These are phyloP conservation scores for Cubamyces sp. DNA, from an alignment of 768 basidiomycete genomes.

Conservation along the genomic window DNA sequence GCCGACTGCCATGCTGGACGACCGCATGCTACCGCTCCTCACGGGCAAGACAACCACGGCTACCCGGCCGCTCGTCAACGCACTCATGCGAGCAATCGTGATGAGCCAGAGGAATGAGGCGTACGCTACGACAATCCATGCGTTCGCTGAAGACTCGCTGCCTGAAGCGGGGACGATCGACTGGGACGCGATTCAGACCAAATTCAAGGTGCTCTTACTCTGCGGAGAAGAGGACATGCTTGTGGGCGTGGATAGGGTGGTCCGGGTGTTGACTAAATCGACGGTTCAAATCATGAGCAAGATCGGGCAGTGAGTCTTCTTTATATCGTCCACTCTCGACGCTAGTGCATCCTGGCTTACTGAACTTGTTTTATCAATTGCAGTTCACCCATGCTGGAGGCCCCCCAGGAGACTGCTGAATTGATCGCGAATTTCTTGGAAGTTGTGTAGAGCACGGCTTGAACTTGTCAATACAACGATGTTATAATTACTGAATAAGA, in stretches of 20 bases:
- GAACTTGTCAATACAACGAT: no score
- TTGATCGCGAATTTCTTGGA: no score
- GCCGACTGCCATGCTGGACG: background rate
- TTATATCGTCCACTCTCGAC: no score
- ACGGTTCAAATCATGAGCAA: background rate
- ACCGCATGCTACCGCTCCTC: background rate
- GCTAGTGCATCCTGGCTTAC: no score
- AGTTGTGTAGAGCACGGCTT: no score
- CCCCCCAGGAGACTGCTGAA: no score
- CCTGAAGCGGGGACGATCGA: background rate
- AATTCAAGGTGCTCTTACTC: background rate
- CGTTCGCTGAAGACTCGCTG: background rate
- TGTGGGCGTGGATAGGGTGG: background rate
- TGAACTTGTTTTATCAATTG: no score
- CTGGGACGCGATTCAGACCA: conserved; percentile 3
- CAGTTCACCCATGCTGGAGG: no score
- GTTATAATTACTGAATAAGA: no score
- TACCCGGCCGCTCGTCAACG: conserved; percentile 3
- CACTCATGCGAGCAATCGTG: background rate
- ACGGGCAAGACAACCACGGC: background rate
- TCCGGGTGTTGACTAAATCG: background rate
- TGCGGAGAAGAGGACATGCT: conserved; percentile 9
- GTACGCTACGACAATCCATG: background rate
- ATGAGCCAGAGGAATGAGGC: background rate
- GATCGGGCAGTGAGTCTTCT: conserved; percentile 2